A percentile compares a stretch with the other conserved stretches of the same genome.
phyloP scores from a whole-genome alignment of 257 asterid species.

The Solanum stenotomum region DNA sequence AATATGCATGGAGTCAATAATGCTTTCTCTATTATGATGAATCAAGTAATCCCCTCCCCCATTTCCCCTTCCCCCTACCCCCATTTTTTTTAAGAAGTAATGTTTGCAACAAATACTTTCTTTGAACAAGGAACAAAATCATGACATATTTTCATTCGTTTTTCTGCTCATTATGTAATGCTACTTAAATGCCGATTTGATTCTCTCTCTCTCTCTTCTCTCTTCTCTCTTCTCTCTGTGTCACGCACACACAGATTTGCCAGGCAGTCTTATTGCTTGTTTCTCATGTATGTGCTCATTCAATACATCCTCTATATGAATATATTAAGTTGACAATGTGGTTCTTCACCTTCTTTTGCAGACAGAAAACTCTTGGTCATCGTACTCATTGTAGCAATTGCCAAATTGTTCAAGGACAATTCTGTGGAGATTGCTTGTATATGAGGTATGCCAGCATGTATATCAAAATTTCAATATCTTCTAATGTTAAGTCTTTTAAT shows the following conservation, averaged over 20 bases:
- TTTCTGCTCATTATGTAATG: background rate
- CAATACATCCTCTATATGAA: background rate
- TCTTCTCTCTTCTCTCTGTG: background rate
- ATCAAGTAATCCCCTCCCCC: background rate
- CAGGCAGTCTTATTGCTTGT: background rate
- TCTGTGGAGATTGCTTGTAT: slow-evolving; percentile 96
- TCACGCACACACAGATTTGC: background rate
- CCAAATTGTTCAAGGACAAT: slow-evolving; percentile 83
- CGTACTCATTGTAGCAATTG: slow-evolving; percentile 78
- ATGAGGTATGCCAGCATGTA: slow-evolving; percentile 52
- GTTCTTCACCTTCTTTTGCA: slow-evolving; percentile 18
- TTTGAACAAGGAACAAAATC: background rate
- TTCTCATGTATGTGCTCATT: background rate
- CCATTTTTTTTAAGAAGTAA: background rate
- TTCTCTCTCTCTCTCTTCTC: background rate
- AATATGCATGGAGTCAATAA: background rate
- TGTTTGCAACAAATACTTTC: background rate
- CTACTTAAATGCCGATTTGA: background rate
- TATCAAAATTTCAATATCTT: background rate
- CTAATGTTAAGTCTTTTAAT: background rate
- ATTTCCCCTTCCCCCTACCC: background rate
- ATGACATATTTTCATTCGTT: background rate
- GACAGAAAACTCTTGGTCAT: slow-evolving; percentile 93
- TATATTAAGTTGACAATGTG: background rate
- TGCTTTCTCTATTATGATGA: background rate